Evolutionary conservation across 106 monocot species (phyloP).

Genomic region (Cymbidium sinense): DNA sequence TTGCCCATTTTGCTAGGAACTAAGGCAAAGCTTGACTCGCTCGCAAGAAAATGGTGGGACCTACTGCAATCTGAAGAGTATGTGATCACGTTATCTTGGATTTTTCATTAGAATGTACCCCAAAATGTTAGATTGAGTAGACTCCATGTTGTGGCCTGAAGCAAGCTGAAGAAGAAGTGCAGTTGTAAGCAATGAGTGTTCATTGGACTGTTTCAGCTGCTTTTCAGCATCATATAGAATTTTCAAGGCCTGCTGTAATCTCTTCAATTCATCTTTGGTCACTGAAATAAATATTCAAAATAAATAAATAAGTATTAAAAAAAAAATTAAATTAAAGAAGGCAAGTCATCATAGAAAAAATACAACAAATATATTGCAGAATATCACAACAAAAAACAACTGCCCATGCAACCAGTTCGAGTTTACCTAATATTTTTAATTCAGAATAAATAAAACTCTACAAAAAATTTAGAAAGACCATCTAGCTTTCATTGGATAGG

Average conservation of each 20-base stretch:
- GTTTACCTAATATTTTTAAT: too few relatives aligned
- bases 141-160: conserved; percentile 35
- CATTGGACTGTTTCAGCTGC: conserved; percentile 68
- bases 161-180: conserved; percentile 82
- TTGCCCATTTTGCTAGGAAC: not conserved
- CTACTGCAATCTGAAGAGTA: conserved; percentile 7
- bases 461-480: too few relatives aligned
- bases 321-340: conserved; percentile 3
- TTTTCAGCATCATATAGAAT: conserved; percentile 90
- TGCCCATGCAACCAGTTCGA: too few relatives aligned
- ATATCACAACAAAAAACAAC: too few relatives aligned
- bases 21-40: not conserved
- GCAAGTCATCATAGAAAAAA: not conserved
- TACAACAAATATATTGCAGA: not conserved
- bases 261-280: conserved; percentile 65
- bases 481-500: too few relatives aligned
- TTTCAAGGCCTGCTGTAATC: conserved; percentile 72
- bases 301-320: too few relatives aligned
- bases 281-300: conserved; percentile 26
- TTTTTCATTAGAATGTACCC: conserved; percentile 21
- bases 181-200: conserved; percentile 75
- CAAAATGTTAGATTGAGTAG: conserved; percentile 30
- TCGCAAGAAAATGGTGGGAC: conserved; percentile 4
- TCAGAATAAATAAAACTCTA: too few relatives aligned
- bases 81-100: conserved; percentile 7